phyloP scores from a whole-genome alignment of 345 rosid genomes.

The Erodium maritimum region DNA sequence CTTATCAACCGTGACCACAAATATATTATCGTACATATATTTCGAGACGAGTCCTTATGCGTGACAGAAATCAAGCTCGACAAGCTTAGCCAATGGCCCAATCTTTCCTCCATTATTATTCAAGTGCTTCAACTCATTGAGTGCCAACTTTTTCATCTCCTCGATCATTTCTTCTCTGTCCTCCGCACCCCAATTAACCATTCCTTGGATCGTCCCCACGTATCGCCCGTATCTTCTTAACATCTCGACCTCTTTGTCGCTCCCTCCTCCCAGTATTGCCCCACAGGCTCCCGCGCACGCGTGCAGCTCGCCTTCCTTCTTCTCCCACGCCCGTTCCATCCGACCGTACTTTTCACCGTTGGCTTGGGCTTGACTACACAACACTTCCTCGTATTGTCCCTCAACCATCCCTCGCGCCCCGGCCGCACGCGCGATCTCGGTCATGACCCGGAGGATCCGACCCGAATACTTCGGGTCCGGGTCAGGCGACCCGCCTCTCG shows the following conservation, averaged over 20 bases:
- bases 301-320: slow-evolving; percentile 35
- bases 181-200: neutral
- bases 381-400: slow-evolving; percentile 22
- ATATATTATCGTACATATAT: no score
- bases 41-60: no score
- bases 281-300: slow-evolving; percentile 52
- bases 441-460: slow-evolving; percentile 28
- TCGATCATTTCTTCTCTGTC: slow-evolving; percentile 10
- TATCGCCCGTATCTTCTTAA: slow-evolving; percentile 33
- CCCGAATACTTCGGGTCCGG: slow-evolving; percentile 14
- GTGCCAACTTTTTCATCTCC: slow-evolving; percentile 18
- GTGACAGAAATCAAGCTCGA: slow-evolving; percentile 2
- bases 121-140: slow-evolving; percentile 22
- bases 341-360: neutral
- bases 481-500: slow-evolving; percentile 9
- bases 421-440: slow-evolving; percentile 31
- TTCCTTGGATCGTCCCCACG: slow-evolving; percentile 35
- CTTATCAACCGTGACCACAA: no score
- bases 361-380: neutral
- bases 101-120: slow-evolving; percentile 13
- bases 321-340: slow-evolving; percentile 14
- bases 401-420: slow-evolving; percentile 40
- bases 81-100: slow-evolving; percentile 13
- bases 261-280: slow-evolving; percentile 55
- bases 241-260: slow-evolving; percentile 37